Percentiles rank a stretch among this genome's conserved stretches.
Conservation (phyloP, 441 rosid genomes). For the Populus hybrid region DNA sequence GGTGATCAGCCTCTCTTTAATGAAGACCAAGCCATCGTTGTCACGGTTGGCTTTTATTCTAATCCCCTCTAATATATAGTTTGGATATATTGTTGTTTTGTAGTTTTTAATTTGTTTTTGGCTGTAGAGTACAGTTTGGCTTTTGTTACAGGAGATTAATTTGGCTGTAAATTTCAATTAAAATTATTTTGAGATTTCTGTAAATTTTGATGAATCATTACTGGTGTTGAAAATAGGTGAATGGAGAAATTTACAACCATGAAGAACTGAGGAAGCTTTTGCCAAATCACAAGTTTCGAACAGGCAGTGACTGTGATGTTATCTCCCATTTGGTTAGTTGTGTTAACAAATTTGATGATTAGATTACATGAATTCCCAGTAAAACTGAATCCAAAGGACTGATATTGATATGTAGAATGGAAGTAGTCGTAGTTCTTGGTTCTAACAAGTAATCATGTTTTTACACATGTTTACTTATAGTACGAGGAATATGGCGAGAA, state of each 20-base stretch:
- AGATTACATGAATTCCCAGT: too few relatives aligned
- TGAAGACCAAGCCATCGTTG: constrained; percentile 66
- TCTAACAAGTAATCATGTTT: background rate
- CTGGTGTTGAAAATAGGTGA: constrained; percentile 43
- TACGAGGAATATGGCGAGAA: constrained; percentile 84
- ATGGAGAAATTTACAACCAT: constrained; percentile 92
- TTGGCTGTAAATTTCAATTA: background rate
- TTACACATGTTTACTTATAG: constrained; percentile 20
- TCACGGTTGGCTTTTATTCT: constrained; percentile 44
- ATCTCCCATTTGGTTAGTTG: constrained; percentile 75
- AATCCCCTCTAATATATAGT: background rate
- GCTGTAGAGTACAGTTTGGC: background rate
- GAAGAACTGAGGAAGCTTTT: constrained; percentile 60
- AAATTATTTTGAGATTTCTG: background rate
- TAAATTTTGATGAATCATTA: background rate
- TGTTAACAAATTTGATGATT: background rate
- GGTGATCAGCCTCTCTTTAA: constrained; percentile 91
- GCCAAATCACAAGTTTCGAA: constrained; percentile 64
- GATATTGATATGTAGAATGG: background rate
- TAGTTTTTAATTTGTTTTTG: too few relatives aligned
- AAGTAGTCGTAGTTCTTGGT: background rate
- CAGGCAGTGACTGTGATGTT: constrained; percentile 87
- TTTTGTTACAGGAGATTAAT: background rate
- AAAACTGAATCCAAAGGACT: too few relatives aligned
- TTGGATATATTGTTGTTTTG: background rate